These are phyloP conservation scores for Sporothrix sp. DNA, from an alignment of 2,329 filamentous ascomycete species.

Conservation along the genomic window DNA sequence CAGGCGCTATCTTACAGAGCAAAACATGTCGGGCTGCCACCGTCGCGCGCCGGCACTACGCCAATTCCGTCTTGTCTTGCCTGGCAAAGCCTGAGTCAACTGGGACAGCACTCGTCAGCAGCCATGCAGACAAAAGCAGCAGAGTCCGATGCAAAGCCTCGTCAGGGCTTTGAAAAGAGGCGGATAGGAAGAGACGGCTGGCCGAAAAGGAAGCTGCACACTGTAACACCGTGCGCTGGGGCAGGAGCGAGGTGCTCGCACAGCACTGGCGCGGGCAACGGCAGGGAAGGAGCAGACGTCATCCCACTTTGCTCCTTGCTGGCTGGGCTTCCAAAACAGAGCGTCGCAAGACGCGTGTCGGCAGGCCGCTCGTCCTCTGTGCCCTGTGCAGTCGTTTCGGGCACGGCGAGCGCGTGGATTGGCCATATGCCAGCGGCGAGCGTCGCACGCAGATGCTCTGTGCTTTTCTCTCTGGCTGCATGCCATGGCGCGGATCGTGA, in stretches of 20 bases:
- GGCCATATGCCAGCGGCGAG: not conserved
- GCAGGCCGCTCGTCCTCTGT: not conserved
- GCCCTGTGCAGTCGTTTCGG: not conserved
- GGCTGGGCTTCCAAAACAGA: no score
- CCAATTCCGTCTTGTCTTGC: constrained; percentile 7
- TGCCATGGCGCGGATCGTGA: no score
- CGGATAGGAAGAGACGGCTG: not conserved
- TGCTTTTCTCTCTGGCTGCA: no score
- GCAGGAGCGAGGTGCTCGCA: not conserved
- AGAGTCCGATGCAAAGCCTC: no score
- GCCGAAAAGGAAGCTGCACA: not conserved
- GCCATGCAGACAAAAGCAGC: not conserved
- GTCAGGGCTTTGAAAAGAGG: no score
- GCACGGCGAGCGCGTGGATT: not conserved
- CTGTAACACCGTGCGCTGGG: not conserved
- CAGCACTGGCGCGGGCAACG: not conserved
- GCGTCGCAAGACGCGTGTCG: not conserved
- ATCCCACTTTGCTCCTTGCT: not conserved
- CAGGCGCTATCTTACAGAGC: no score
- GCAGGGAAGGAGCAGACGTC: constrained; percentile 8
- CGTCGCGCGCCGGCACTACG: constrained; percentile 11
- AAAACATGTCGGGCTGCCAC: constrained; percentile 7
- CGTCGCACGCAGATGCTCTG: no score
- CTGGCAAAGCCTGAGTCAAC: not conserved
- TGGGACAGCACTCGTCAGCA: constrained; percentile 8